Percentiles rank a stretch among this genome's conserved stretches.
Conservation (phyloP, 257 asterid species). For the Solanum commersonii region DNA sequence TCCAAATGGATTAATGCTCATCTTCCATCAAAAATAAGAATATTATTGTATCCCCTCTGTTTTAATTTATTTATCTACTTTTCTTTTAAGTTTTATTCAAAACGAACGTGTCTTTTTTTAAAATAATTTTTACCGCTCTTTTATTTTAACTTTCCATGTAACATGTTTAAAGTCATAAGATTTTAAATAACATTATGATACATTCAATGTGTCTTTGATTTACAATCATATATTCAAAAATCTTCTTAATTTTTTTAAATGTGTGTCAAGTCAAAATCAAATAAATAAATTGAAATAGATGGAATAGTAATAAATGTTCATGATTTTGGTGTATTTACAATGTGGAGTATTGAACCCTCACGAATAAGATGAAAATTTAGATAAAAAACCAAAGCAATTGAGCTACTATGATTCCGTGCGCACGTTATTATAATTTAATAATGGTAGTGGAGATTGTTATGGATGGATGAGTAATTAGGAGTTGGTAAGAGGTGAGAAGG, state of each 20-base stretch:
- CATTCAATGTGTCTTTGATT: too few species aligned
- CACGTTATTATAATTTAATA: neutral
- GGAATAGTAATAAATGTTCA: too few species aligned
- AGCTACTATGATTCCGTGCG: too few species aligned
- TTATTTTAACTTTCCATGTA: neutral
- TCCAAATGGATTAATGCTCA: neutral
- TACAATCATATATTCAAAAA: neutral
- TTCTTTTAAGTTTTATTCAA: neutral
- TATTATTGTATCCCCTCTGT: neutral
- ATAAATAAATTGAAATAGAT: too few species aligned
- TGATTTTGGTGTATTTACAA: too few species aligned
- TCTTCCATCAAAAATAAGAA: neutral
- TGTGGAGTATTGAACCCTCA: accelerated
- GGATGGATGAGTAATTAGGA: neutral
- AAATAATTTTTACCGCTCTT: accelerated
- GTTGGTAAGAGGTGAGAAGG: neutral
- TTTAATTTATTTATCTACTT: neutral
- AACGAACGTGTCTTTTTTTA: too few species aligned
- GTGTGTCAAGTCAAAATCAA: too few species aligned
- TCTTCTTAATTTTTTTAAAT: too few species aligned
- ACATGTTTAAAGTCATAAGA: accelerated
- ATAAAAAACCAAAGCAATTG: too few species aligned
- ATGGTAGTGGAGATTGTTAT: neutral
- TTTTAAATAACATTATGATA: neutral
- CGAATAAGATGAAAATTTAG: too few species aligned